phyloP scores from a whole-genome alignment of 2,329 filamentous ascomycete species.

The Fusarium oxysporum region DNA sequence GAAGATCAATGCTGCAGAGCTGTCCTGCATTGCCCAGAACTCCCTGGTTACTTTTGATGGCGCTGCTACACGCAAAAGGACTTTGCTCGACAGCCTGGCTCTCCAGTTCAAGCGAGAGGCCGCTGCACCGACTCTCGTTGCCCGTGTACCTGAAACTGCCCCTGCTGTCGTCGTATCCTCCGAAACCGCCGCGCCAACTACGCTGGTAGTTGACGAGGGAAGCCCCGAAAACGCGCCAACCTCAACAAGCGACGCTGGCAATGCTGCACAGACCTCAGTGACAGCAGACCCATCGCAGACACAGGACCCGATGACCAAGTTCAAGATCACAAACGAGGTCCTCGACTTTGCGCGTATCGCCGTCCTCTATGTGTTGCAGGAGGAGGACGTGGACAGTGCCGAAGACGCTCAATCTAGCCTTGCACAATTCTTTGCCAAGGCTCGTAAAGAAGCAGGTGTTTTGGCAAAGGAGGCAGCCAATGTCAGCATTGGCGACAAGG shows the following conservation, averaged over 20 bases:
- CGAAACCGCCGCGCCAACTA: constrained; percentile 31
- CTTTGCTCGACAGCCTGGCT: constrained; percentile 43
- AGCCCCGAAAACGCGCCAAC: constrained; percentile 28
- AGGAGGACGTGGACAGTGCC: constrained; percentile 62
- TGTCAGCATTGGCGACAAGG: constrained; percentile 57
- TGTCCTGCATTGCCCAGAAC: constrained; percentile 88
- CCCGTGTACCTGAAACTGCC: constrained; percentile 15
- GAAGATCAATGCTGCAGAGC: constrained; percentile 78
- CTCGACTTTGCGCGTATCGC: constrained; percentile 73
- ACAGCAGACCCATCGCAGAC: constrained; percentile 26
- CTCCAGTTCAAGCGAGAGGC: constrained; percentile 31
- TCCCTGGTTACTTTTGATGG: constrained; percentile 87
- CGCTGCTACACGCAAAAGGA: constrained; percentile 52
- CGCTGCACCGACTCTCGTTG: constrained; percentile 12
- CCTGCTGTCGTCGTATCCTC: constrained; percentile 37
- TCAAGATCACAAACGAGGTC: constrained; percentile 65
- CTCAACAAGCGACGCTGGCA: constrained; percentile 9
- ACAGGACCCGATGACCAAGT: constrained; percentile 45
- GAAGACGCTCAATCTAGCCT: constrained; percentile 65
- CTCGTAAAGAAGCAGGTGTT: constrained; percentile 44
- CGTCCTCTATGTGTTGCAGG: constrained; percentile 71
- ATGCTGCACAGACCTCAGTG: constrained; percentile 22
- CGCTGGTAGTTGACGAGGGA: constrained; percentile 40
- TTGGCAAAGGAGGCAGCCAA: constrained; percentile 55
- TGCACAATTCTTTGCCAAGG: constrained; percentile 65